Evolutionary conservation across 2,329 filamentous ascomycete genomes (phyloP).

Genomic region (Scedosporium aurantiacum): DNA sequence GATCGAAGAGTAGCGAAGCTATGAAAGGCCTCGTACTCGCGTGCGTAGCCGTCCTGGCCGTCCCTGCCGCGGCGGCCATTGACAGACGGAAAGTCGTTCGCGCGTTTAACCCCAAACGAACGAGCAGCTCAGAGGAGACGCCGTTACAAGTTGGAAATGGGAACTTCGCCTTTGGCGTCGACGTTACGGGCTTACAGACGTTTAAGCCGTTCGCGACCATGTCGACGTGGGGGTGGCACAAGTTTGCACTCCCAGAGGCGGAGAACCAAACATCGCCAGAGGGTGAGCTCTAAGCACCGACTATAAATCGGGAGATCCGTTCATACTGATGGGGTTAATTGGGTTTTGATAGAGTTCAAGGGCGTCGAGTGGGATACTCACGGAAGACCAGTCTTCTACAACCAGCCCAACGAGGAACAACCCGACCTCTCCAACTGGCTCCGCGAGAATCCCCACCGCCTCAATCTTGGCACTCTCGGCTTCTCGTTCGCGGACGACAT

Average conservation of each 20-base stretch:
- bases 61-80: not conserved
- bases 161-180: conserved; percentile 36
- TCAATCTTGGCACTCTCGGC: conserved; percentile 31
- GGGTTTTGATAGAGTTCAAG: conserved; percentile 18
- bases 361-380: conserved; percentile 23
- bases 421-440: conserved; percentile 37
- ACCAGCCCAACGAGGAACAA: conserved; percentile 23
- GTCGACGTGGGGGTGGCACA: conserved; percentile 39
- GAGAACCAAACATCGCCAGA: not conserved
- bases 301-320: not conserved
- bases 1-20: not conserved
- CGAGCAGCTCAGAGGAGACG: conserved; percentile 18
- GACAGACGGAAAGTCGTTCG: conserved; percentile 4
- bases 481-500: conserved; percentile 20
- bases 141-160: conserved; percentile 41
- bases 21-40: not conserved
- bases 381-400: conserved; percentile 25
- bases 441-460: conserved; percentile 34
- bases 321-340: too few species aligned
- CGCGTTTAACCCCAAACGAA: conserved; percentile 4
- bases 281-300: not conserved
- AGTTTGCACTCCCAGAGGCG: conserved; percentile 31
- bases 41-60: not conserved
- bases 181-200: conserved; percentile 34
- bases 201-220: conserved; percentile 35